Percentiles rank a stretch among this genome's conserved stretches.
Evolutionary conservation across 257 asterid genomes (phyloP).

Genomic region (Fraxinus cuspidata): DNA sequence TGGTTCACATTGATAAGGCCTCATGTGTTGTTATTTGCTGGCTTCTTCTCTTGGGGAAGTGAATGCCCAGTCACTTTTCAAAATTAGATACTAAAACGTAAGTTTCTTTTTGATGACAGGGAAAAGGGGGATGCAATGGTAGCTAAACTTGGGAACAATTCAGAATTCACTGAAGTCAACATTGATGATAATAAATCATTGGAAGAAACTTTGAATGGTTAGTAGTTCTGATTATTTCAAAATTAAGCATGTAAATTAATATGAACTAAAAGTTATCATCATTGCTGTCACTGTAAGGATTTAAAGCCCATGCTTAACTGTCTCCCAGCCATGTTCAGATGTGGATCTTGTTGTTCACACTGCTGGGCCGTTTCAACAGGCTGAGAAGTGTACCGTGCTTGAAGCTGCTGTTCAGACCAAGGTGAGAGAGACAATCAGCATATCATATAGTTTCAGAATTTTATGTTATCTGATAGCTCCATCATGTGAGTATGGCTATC

Average conservation of each 20-base stretch:
- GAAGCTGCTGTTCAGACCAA: slow-evolving; percentile 93
- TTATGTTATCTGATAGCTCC: neutral
- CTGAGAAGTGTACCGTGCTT: slow-evolving; percentile 71
- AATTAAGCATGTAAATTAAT: neutral
- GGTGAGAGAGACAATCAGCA: slow-evolving; percentile 86
- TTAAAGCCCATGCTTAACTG: neutral
- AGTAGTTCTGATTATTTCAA: slow-evolving; percentile 23
- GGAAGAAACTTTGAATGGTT: slow-evolving; percentile 57
- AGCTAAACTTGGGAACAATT: slow-evolving; percentile 52
- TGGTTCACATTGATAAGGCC: neutral
- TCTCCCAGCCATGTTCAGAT: slow-evolving; percentile 45
- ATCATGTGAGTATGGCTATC: neutral
- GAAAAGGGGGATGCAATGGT: slow-evolving; percentile 76
- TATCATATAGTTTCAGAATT: slow-evolving; percentile 20
- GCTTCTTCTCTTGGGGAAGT: neutral
- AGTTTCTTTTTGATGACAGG: slow-evolving; percentile 40
- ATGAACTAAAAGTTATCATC: neutral
- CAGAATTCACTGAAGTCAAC: slow-evolving; percentile 74
- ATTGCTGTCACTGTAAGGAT: no score
- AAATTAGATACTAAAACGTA: neutral
- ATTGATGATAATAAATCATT: slow-evolving; percentile 55
- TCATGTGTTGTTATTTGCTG: neutral
- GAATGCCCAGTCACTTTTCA: neutral
- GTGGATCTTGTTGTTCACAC: slow-evolving; percentile 88
- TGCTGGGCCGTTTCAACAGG: slow-evolving; percentile 97